phyloP scores from a whole-genome alignment of 2,329 filamentous ascomycete genomes.

The Trichoderma harzianum region DNA sequence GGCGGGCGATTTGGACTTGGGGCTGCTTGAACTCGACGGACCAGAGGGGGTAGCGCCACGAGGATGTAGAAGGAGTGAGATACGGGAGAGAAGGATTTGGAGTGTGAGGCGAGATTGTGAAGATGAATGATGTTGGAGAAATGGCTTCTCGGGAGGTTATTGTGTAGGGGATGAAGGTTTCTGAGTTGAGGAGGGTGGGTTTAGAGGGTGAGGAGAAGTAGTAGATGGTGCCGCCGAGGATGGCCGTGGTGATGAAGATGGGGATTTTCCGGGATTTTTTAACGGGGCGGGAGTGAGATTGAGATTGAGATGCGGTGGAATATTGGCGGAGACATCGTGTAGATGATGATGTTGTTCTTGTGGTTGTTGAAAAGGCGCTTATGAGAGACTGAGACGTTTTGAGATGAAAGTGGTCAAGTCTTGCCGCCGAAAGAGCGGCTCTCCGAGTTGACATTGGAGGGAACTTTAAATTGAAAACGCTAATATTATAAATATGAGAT shows the following conservation, averaged over 20 bases:
- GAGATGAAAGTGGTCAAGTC: neutral
- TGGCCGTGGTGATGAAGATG: conserved; percentile 22
- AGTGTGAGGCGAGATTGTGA: conserved; percentile 54
- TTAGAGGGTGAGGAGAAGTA: conserved; percentile 28
- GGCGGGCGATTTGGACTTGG: conserved; percentile 83
- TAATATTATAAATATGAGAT: neutral
- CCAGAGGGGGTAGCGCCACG: conserved; percentile 63
- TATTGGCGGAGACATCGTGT: neutral
- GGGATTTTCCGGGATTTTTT: conserved; percentile 25
- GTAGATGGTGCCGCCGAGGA: conserved; percentile 27
- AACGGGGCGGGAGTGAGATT: neutral
- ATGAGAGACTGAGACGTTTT: neutral
- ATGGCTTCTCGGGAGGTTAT: conserved; percentile 60
- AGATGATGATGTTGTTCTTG: neutral
- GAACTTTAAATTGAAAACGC: neutral
- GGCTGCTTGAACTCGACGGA: conserved; percentile 93
- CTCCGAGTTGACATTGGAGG: neutral
- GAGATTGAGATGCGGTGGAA: neutral
- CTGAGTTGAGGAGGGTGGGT: conserved; percentile 48
- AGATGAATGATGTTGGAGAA: conserved; percentile 65
- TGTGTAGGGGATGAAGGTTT: conserved; percentile 63
- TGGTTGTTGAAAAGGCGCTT: neutral
- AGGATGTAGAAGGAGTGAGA: conserved; percentile 24
- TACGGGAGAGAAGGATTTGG: conserved; percentile 29
- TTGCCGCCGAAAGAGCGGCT: neutral